Base-by-base conservation (phyloP, 306 rosid species). In the Boehmeria nivea region DNA sequence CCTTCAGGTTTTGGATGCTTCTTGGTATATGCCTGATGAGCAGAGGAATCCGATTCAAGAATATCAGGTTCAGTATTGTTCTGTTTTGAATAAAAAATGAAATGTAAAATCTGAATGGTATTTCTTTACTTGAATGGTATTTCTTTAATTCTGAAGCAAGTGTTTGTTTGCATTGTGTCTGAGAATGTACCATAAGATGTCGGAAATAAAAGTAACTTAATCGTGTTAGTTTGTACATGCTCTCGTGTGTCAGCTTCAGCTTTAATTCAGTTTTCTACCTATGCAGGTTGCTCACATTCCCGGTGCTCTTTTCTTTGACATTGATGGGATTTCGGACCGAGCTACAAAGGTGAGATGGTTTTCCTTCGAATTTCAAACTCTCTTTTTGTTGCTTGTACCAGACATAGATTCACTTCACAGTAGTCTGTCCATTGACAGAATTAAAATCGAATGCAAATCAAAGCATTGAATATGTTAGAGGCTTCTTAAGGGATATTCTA, bases 11-110 rank as follows among this genome's bases (percentile, higher is more conserved):
- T 54, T 93, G 77, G 99, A 93, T 79, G 96, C 99, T 23, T 93
- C 99, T 5, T 93, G 99, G 99, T 93, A 93, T 84, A 87, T 93
- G 96, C 99, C 99, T 2, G 89, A 83, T 72, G 99, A 93, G 72
- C 96, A 83, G 72, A 75, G 99, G 69, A 87, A 87, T 66, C 96
- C 99, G 24, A 77, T 85, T 72, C 96, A 93, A 76, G 99, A 93
- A 64, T 93, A 87, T 74, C 99, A 85, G 96, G 99, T 93, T 50
- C 11, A 23, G 19, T 26, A 16, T 43, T 31, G 43, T 61, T 54
- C 44, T 26, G 19, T 14, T 46, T 42, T 37, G 44, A 53, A 52
- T 46, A 31, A 6, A 31, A 31, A 31, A 4, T 6, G 2, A 31
- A 31, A 10, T 28, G 34, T 28, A 3, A 8, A 28, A 28, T 28